Conservation (phyloP, 1,284 basidiomycete genomes). For the Rhodotorula sp. region DNA sequence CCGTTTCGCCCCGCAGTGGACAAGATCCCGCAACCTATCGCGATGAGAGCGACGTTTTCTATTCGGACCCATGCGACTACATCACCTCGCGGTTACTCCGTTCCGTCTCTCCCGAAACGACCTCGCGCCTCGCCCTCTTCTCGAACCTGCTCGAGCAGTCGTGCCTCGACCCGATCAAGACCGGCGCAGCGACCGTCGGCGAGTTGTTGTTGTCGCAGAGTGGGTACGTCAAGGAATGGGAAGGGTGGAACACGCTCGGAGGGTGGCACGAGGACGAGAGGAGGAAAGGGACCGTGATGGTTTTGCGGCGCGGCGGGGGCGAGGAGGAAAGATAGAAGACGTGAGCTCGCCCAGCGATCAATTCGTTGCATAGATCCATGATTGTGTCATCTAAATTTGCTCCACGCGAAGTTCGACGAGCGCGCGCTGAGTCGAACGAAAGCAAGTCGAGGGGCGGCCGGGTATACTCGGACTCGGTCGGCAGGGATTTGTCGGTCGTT, state of each 20-base stretch:
- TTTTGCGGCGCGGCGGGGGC: conserved; percentile 55
- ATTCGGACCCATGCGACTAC: conserved; percentile 67
- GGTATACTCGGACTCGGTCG: too few relatives aligned
- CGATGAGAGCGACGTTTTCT: conserved; percentile 85
- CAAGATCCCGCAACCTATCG: conserved; percentile 60
- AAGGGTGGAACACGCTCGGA: conserved; percentile 58
- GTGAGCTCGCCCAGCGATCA: too few relatives aligned
- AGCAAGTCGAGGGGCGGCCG: too few relatives aligned
- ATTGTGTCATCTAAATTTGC: too few relatives aligned
- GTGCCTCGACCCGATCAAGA: conserved; percentile 39
- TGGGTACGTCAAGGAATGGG: conserved; percentile 68
- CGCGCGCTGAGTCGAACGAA: too few relatives aligned
- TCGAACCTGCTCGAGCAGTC: conserved; percentile 61
- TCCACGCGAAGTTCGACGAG: neutral
- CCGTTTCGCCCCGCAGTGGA: conserved; percentile 55
- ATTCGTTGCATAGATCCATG: too few relatives aligned
- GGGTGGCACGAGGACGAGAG: conserved; percentile 74
- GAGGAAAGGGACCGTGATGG: conserved; percentile 71
- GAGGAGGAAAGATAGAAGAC: conserved; percentile 52
- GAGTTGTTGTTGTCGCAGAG: conserved; percentile 55
- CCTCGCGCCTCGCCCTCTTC: conserved; percentile 70
- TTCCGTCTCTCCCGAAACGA: conserved; percentile 73
- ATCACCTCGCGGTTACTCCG: conserved; percentile 62
- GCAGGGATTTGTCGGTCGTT: too few relatives aligned
- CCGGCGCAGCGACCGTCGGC: conserved; percentile 49